Percentiles rank a stretch among this genome's conserved stretches.
Conservation (phyloP, 495 filamentous ascomycete genomes). For the Chaetomium fimeti region DNA sequence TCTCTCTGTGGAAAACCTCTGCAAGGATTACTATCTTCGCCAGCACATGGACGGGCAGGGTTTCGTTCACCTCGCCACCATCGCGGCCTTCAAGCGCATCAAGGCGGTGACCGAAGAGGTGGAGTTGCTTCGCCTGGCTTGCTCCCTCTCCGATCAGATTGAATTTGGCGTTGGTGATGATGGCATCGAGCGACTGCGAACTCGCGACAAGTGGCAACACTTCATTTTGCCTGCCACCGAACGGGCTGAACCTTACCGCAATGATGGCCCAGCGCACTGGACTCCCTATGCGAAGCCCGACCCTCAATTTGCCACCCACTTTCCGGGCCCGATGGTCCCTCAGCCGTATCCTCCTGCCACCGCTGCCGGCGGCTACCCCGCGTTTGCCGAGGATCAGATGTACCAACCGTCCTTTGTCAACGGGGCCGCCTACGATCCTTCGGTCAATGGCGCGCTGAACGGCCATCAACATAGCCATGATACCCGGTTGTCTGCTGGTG, state of each 20-base stretch:
- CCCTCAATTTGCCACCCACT: slow-evolving; percentile 21
- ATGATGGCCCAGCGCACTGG: slow-evolving; percentile 41
- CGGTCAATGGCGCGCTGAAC: slow-evolving; percentile 47
- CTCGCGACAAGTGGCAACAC: slow-evolving; percentile 70
- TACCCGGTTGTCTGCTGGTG: slow-evolving; percentile 67
- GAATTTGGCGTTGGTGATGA: slow-evolving; percentile 70
- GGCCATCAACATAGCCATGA: slow-evolving; percentile 45
- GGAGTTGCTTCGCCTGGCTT: slow-evolving; percentile 70
- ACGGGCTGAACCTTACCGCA: slow-evolving; percentile 42
- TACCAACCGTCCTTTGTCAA: slow-evolving; percentile 36
- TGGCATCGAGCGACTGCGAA: slow-evolving; percentile 75
- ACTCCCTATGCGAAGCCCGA: slow-evolving; percentile 17
- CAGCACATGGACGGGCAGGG: slow-evolving; percentile 92
- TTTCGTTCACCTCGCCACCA: slow-evolving; percentile 74
- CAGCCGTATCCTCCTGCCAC: slow-evolving; percentile 18
- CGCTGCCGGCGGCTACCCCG: slow-evolving; percentile 20
- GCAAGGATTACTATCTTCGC: slow-evolving; percentile 88
- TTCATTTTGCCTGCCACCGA: slow-evolving; percentile 68
- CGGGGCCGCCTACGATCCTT: slow-evolving; percentile 36
- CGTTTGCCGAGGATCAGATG: slow-evolving; percentile 30
- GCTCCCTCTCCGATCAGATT: slow-evolving; percentile 64
- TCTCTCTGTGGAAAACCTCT: slow-evolving; percentile 93
- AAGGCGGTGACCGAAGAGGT: slow-evolving; percentile 63
- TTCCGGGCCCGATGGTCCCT: slow-evolving; percentile 18
- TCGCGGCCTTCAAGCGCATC: slow-evolving; percentile 83